Conservation (phyloP, 1,139 yeast species). For the Dujonia santamariae region DNA sequence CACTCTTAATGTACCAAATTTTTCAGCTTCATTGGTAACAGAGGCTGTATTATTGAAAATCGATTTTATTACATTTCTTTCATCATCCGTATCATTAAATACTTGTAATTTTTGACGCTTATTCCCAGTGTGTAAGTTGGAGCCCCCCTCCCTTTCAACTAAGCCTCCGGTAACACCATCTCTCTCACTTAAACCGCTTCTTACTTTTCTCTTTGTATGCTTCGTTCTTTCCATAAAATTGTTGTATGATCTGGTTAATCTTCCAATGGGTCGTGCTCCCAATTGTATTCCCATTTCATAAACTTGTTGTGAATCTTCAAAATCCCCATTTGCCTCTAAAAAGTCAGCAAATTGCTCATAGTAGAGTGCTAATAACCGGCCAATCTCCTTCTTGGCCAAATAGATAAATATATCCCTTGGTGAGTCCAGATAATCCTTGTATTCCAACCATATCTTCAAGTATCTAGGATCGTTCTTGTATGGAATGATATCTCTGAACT, state of each 20-base stretch:
- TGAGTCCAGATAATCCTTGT: slow-evolving; percentile 64
- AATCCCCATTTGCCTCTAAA: slow-evolving; percentile 52
- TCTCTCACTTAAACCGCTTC: slow-evolving; percentile 17
- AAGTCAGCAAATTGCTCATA: slow-evolving; percentile 79
- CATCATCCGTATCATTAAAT: slow-evolving; percentile 24
- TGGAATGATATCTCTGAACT: slow-evolving; percentile 59
- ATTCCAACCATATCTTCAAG: slow-evolving; percentile 76
- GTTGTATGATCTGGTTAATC: slow-evolving; percentile 50
- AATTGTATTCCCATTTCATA: slow-evolving; percentile 57
- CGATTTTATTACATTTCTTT: slow-evolving; percentile 28
- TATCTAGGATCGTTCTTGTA: slow-evolving; percentile 84
- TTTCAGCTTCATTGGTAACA: slow-evolving; percentile 13
- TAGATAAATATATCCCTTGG: slow-evolving; percentile 74
- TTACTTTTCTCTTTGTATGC: slow-evolving; percentile 1
- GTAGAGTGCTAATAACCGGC: slow-evolving; percentile 60
- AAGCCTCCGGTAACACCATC: background rate
- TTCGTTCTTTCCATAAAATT: slow-evolving; percentile 29
- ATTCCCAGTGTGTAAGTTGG: background rate
- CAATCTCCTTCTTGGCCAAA: slow-evolving; percentile 72
- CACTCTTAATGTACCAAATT: slow-evolving; percentile 46
- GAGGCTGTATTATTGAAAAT: slow-evolving; percentile 21
- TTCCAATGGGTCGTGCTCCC: slow-evolving; percentile 60
- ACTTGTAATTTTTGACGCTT: slow-evolving; percentile 30
- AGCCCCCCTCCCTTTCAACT: background rate
- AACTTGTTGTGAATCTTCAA: slow-evolving; percentile 61